A percentile compares a stretch with the other conserved stretches of the same genome.
Evolutionary conservation across 352 stramenopile species (phyloP).

Genomic region (Chloridella minuta): DNA sequence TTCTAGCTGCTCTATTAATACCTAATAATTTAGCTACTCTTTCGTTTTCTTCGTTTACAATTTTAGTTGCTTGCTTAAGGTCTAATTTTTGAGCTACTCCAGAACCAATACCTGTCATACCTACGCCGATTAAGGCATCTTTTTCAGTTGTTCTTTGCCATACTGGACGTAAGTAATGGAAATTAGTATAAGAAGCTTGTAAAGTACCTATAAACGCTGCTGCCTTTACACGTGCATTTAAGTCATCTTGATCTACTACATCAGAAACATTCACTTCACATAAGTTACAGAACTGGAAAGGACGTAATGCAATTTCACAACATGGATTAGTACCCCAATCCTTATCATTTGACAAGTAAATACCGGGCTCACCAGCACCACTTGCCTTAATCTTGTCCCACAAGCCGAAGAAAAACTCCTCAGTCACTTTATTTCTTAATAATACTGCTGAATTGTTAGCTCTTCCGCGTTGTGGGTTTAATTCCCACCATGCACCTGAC

Average conservation of each 20-base stretch:
- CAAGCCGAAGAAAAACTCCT: not conserved
- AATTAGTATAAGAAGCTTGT: not conserved
- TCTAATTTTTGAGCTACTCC: too few species aligned
- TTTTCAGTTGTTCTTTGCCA: not conserved
- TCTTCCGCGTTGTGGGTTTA: not conserved
- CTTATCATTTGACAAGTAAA: not conserved
- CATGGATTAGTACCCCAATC: not conserved
- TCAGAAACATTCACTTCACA: not conserved
- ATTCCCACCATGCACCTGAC: not conserved
- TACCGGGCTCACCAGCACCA: not conserved
- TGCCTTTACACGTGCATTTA: not conserved
- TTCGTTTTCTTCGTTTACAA: too few species aligned
- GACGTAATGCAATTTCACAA: not conserved
- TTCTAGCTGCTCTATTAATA: too few species aligned
- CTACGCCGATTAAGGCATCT: not conserved
- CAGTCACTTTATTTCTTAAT: not conserved
- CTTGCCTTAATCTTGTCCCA: not conserved
- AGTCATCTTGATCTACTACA: not conserved
- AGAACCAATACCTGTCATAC: not conserved
- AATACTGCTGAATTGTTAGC: not conserved
- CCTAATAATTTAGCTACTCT: too few species aligned
- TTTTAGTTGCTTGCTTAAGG: too few species aligned
- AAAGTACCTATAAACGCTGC: not conserved
- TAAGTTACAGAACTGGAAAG: conserved; percentile 10
- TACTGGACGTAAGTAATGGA: not conserved